Evolutionary conservation across 768 basidiomycete species (phyloP).

Genomic region (Fibroporia radiculosa): DNA sequence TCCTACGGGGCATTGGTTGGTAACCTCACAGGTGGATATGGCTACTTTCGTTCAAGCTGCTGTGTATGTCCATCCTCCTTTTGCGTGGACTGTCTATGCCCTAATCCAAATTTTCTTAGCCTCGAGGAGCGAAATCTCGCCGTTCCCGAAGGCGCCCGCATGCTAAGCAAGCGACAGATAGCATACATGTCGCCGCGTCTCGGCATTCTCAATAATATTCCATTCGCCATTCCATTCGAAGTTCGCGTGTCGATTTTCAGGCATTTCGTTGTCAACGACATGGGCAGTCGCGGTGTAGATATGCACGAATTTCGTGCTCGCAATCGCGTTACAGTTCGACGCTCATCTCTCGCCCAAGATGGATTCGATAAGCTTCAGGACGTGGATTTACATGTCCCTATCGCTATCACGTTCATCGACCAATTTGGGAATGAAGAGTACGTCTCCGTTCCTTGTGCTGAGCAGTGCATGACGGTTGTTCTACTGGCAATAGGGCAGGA

Average conservation of each 20-base stretch:
- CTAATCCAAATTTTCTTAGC: constrained; percentile 23
- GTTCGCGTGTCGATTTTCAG: constrained; percentile 87
- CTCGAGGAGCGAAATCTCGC: constrained; percentile 58
- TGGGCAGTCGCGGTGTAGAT: constrained; percentile 16
- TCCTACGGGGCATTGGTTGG: constrained; percentile 79
- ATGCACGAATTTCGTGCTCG: constrained; percentile 14
- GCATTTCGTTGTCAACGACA: constrained; percentile 69
- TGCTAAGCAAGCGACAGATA: constrained; percentile 59
- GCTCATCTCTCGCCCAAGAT: constrained; percentile 78
- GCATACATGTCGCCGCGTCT: constrained; percentile 77
- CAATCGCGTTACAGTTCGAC: constrained; percentile 50
- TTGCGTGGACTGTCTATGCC: background rate
- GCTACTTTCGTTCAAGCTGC: constrained; percentile 80
- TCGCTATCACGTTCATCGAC: constrained; percentile 90
- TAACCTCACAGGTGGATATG: constrained; percentile 52
- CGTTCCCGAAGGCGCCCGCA: constrained; percentile 17
- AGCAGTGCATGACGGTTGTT: constrained; percentile 4
- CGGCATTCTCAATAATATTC: constrained; percentile 90
- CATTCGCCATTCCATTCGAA: constrained; percentile 91
- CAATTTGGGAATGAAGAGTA: constrained; percentile 82
- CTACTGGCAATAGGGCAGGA: constrained; percentile 60
- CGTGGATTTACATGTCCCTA: constrained; percentile 68
- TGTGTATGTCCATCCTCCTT: constrained; percentile 38
- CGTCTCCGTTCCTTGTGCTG: constrained; percentile 21
- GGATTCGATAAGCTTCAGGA: constrained; percentile 82